A percentile compares a stretch with the other conserved stretches of the same genome.
Evolutionary conservation across 345 rosid genomes (phyloP).

Genomic region (Fremontodendron californicum): DNA sequence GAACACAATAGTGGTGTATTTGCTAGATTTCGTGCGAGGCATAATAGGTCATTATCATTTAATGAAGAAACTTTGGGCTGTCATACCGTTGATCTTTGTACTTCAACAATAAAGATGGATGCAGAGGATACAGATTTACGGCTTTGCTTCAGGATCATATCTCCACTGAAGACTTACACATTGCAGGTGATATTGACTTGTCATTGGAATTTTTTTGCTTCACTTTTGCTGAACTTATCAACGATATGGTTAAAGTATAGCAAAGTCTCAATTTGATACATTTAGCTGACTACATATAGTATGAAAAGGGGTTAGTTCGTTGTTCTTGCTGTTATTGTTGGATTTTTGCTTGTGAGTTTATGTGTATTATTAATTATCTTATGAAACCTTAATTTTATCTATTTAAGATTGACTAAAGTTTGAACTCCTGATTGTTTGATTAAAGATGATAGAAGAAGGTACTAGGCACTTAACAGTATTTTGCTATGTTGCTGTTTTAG

Average conservation of each 20-base stretch:
- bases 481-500: not conserved
- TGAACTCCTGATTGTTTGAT: not conserved
- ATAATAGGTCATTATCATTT: constrained; percentile 49
- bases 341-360: not conserved
- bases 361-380: not conserved
- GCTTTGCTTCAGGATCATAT: constrained; percentile 82
- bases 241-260: not conserved
- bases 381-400: constrained; percentile 5
- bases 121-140: constrained; percentile 74
- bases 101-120: constrained; percentile 72
- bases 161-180: constrained; percentile 67
- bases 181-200: constrained; percentile 53
- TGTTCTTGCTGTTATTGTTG: not conserved
- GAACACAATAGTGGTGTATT: constrained; percentile 62
- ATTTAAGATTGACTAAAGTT: not conserved
- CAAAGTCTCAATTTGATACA: not conserved
- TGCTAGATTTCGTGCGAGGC: constrained; percentile 72
- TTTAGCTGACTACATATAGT: not conserved
- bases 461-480: not conserved
- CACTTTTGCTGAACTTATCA: not conserved
- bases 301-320: not conserved
- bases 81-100: constrained; percentile 58
- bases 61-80: constrained; percentile 48
- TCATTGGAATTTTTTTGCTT: not conserved
- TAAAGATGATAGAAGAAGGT: not conserved